These are phyloP conservation scores for Serendipita sp. DNA, from an alignment of 768 basidiomycete genomes.

Conservation along the genomic window DNA sequence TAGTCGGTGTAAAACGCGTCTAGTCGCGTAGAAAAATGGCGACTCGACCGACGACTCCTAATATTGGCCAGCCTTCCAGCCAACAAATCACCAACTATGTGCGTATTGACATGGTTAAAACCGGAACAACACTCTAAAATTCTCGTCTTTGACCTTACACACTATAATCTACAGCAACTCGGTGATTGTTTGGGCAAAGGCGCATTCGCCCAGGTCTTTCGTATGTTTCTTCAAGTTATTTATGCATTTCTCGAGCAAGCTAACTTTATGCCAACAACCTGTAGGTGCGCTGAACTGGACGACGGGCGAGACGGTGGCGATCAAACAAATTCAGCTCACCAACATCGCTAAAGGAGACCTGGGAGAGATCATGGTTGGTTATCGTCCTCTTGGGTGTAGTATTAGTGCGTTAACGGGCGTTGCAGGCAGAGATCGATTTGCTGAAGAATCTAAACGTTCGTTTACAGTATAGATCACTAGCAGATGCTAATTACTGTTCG, in stretches of 20 bases:
- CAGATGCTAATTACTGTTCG: background rate
- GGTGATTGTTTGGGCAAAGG: conserved; percentile 93
- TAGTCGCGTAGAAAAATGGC: background rate
- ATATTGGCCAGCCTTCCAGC: background rate
- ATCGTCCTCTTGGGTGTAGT: conserved; percentile 11
- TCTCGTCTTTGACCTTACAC: background rate
- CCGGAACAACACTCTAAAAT: background rate
- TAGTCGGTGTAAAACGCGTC: too few relatives aligned
- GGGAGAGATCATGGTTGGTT: conserved; percentile 86
- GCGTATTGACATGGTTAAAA: background rate
- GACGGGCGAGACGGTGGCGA: conserved; percentile 94
- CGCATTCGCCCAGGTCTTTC: conserved; percentile 93
- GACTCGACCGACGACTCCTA: background rate
- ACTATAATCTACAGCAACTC: conserved; percentile 50
- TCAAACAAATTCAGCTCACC: conserved; percentile 91
- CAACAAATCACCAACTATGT: conserved; percentile 9
- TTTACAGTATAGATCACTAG: background rate
- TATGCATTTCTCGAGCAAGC: background rate
- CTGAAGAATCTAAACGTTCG: conserved; percentile 90
- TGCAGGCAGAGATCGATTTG: conserved; percentile 86
- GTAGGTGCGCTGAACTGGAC: conserved; percentile 83
- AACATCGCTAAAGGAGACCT: conserved; percentile 89
- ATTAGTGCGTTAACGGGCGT: background rate
- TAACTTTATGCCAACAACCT: background rate
- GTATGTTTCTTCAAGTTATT: conserved; percentile 28